Evolutionary conservation across 179 eudicot species (phyloP).

Genomic region (Sideroxylon spinosum): DNA sequence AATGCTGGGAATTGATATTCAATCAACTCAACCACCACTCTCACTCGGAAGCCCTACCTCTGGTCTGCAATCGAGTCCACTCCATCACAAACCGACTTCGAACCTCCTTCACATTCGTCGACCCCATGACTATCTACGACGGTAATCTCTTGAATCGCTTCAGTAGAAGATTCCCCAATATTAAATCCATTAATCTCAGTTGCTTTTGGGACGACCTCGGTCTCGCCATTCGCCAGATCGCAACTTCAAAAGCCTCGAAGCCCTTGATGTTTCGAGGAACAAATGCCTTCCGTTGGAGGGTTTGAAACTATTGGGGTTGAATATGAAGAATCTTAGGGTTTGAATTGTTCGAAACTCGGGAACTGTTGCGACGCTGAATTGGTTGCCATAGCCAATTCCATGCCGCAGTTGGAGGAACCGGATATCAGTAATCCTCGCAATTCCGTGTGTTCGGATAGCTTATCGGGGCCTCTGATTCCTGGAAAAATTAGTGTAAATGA

Average conservation of each 20-base stretch:
- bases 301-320: not conserved
- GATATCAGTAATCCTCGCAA: not conserved
- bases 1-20: conserved; percentile 36
- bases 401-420: not conserved
- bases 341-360: not conserved
- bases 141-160: conserved; percentile 20
- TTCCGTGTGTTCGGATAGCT: not conserved
- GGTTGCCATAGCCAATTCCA: not conserved
- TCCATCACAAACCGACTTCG: conserved; percentile 18
- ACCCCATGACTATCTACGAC: conserved; percentile 16
- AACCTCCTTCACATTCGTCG: conserved; percentile 17
- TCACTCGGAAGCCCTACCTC: conserved; percentile 24
- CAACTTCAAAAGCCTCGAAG: conserved; percentile 23
- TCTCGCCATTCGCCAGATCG: conserved; percentile 20
- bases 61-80: conserved; percentile 38
- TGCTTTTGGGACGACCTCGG: conserved; percentile 16
- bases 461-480: not conserved
- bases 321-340: conserved; percentile 8
- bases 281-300: not conserved
- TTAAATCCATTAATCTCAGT: conserved; percentile 21
- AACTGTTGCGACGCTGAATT: not conserved
- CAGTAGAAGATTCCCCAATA: conserved; percentile 21
- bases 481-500: not conserved
- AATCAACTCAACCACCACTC: conserved; percentile 16
- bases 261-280: conserved; percentile 17